Percentiles rank a stretch among this genome's conserved stretches.
Evolutionary conservation across 106 monocot species (phyloP).

Genomic region (Triglochin maritima): DNA sequence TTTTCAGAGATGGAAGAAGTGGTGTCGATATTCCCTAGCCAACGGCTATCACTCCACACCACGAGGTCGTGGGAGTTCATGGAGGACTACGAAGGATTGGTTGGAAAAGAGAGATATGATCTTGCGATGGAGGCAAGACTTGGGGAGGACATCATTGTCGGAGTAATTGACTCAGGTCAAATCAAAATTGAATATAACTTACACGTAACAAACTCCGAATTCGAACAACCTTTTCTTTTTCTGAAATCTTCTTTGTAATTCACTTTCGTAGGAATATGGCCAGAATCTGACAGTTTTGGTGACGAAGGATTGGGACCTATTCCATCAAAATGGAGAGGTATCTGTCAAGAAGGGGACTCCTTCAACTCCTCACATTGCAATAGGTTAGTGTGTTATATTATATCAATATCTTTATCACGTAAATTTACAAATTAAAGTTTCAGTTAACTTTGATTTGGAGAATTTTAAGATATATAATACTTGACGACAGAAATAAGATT

Average conservation of each 20-base stretch:
- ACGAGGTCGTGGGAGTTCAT: slow-evolving; percentile 97
- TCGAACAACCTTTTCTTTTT: background rate
- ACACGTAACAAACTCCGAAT: background rate
- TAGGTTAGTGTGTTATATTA: slow-evolving; percentile 25
- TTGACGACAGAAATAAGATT: too few relatives aligned
- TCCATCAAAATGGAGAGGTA: slow-evolving; percentile 58
- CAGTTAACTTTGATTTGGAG: too few relatives aligned
- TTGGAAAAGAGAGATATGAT: background rate
- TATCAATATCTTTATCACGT: background rate
- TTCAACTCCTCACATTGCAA: slow-evolving; percentile 78
- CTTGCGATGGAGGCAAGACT: slow-evolving; percentile 10
- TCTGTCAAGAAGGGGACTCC: slow-evolving; percentile 66
- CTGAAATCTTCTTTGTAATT: background rate
- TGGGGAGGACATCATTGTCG: slow-evolving; percentile 61
- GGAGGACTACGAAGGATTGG: slow-evolving; percentile 25
- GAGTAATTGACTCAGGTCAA: slow-evolving; percentile 80
- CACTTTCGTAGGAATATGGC: slow-evolving; percentile 67
- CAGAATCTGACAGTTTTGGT: slow-evolving; percentile 72
- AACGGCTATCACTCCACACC: slow-evolving; percentile 49
- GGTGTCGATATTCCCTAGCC: slow-evolving; percentile 36
- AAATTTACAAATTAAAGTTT: too few relatives aligned
- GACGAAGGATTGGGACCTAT: slow-evolving; percentile 63
- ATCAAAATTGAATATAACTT: background rate
- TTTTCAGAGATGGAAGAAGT: slow-evolving; percentile 49
- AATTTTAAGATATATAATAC: too few relatives aligned